phyloP scores from a whole-genome alignment of 1,284 basidiomycete species.

The Rugosomyces carneus region DNA sequence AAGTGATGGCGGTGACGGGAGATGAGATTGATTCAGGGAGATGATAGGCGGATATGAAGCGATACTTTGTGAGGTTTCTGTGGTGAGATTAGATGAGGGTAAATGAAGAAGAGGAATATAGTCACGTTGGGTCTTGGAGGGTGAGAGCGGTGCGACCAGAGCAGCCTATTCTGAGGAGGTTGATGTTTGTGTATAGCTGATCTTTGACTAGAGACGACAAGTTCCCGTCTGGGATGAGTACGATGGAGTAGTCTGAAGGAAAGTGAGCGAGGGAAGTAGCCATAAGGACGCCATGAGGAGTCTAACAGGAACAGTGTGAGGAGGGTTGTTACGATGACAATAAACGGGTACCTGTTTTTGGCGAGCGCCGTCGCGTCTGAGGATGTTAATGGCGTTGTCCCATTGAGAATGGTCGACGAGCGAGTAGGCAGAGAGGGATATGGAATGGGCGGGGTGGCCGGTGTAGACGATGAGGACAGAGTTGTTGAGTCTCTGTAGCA shows the following conservation, averaged over 20 bases:
- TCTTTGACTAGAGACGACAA: slow-evolving; percentile 51
- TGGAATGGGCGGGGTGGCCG: slow-evolving; percentile 63
- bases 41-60: slow-evolving; percentile 65
- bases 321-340: slow-evolving; percentile 4
- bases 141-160: slow-evolving; percentile 69
- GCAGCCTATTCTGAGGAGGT: slow-evolving; percentile 72
- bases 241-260: slow-evolving; percentile 77
- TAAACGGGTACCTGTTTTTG: slow-evolving; percentile 49
- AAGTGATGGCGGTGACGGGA: slow-evolving; percentile 18
- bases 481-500: slow-evolving; percentile 59
- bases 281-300: slow-evolving; percentile 63
- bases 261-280: slow-evolving; percentile 80
- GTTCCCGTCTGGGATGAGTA: slow-evolving; percentile 66
- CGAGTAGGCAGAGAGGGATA: slow-evolving; percentile 51
- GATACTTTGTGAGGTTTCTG: slow-evolving; percentile 72
- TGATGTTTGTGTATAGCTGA: slow-evolving; percentile 72
- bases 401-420: slow-evolving; percentile 45
- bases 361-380: slow-evolving; percentile 58
- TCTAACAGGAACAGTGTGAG: slow-evolving; percentile 38
- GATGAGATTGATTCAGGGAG: slow-evolving; percentile 34
- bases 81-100: slow-evolving; percentile 3
- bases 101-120: slow-evolving; percentile 6
- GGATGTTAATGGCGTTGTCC: slow-evolving; percentile 51
- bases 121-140: slow-evolving; percentile 67
- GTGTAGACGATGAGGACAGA: slow-evolving; percentile 68